phyloP scores from a whole-genome alignment of 306 rosid genomes.

The Cucumis sativus region DNA sequence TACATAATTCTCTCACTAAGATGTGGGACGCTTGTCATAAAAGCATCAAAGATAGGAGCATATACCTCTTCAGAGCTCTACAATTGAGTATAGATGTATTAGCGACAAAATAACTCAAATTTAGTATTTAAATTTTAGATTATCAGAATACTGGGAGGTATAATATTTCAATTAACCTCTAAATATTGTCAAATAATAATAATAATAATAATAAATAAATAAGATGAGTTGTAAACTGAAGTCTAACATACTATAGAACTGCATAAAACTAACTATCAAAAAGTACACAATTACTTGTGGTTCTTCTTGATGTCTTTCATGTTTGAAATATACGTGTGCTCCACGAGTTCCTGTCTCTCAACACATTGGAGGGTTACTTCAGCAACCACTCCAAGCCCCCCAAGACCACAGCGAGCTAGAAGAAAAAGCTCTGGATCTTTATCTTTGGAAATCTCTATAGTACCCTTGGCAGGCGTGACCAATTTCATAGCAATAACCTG shows the following conservation, averaged over 20 bases:
- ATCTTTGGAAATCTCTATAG: constrained; percentile 71
- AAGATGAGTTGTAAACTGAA: not conserved
- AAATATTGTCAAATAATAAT: not conserved
- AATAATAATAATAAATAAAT: no score
- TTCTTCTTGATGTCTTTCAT: constrained; percentile 81
- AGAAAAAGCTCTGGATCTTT: constrained; percentile 82
- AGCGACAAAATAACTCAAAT: not conserved
- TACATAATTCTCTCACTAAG: not conserved
- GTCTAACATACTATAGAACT: not conserved
- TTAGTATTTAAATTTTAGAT: not conserved
- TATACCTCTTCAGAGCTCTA: not conserved
- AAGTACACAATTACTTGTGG: constrained; percentile 52
- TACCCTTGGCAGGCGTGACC: constrained; percentile 92
- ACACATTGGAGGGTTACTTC: constrained; percentile 97
- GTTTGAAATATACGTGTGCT: constrained; percentile 69
- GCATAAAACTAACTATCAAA: not conserved
- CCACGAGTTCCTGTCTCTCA: constrained; percentile 94
- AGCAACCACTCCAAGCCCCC: constrained; percentile 95
- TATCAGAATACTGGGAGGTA: not conserved
- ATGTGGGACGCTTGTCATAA: not conserved
- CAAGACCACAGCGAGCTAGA: constrained; percentile 96
- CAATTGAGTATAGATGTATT: not conserved
- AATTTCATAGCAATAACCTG: constrained; percentile 83
- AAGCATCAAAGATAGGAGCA: not conserved
- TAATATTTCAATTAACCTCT: not conserved